Conservation (phyloP, 352 stramenopile genomes). For the Phytophthora ohioensis region DNA sequence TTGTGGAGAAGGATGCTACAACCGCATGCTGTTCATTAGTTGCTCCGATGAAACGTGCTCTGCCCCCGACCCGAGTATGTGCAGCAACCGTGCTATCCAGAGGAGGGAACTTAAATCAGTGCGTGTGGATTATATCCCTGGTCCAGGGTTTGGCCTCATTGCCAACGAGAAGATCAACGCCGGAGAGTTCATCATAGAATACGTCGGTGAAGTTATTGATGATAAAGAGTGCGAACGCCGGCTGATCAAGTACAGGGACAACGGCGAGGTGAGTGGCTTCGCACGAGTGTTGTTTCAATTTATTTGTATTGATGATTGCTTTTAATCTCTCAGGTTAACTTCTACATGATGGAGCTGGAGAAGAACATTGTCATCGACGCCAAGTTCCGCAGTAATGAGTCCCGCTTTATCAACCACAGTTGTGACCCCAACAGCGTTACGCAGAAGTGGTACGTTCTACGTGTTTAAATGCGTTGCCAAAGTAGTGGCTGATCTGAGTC, state of each 20-base stretch:
- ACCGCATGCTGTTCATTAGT: conserved; percentile 88
- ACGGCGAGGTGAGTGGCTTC: conserved; percentile 53
- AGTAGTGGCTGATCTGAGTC: neutral
- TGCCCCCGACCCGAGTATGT: conserved; percentile 67
- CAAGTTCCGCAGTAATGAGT: conserved; percentile 91
- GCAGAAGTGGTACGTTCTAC: conserved; percentile 86
- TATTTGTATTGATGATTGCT: conserved; percentile 2
- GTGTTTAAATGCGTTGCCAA: neutral
- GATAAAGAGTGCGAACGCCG: conserved; percentile 80
- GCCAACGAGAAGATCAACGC: conserved; percentile 79
- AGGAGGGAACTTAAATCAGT: conserved; percentile 72
- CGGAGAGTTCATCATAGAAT: conserved; percentile 94
- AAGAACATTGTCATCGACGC: conserved; percentile 89
- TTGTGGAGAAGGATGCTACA: conserved; percentile 82
- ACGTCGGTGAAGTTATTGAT: conserved; percentile 94
- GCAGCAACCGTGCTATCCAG: conserved; percentile 80
- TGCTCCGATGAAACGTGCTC: conserved; percentile 85
- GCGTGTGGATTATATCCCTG: conserved; percentile 77
- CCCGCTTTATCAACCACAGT: conserved; percentile 97
- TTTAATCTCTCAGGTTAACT: conserved; percentile 58
- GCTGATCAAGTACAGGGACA: conserved; percentile 63
- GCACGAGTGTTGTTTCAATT: neutral
- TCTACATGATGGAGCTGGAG: conserved; percentile 91
- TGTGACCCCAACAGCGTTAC: conserved; percentile 95
- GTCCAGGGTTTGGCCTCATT: conserved; percentile 92